A percentile compares a stretch with the other conserved stretches of the same genome.
phyloP scores from a whole-genome alignment of 305 asterid species.

The Vinca major region DNA sequence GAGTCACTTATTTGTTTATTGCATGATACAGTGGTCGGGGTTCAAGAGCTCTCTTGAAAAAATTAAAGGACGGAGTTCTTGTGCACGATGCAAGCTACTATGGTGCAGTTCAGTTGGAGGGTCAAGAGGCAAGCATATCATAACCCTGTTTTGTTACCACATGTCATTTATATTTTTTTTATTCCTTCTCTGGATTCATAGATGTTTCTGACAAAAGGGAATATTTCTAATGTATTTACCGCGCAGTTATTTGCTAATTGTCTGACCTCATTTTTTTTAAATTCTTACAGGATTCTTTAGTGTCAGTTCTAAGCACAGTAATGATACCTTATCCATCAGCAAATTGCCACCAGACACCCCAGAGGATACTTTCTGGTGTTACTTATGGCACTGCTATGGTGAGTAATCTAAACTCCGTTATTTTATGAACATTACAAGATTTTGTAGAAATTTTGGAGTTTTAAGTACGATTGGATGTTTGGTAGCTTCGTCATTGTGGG shows the following conservation, averaged over 20 bases:
- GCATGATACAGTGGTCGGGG: slow-evolving; percentile 74
- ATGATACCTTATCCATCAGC: slow-evolving; percentile 47
- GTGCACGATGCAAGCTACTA: slow-evolving; percentile 76
- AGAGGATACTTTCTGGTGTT: slow-evolving; percentile 43
- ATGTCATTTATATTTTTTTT: not conserved
- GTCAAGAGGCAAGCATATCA: slow-evolving; percentile 55
- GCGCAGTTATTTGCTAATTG: not conserved
- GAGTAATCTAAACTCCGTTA: slow-evolving; percentile 14
- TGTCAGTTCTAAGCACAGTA: slow-evolving; percentile 43
- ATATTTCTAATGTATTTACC: not conserved
- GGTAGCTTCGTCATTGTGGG: slow-evolving; percentile 63
- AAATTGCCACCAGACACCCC: slow-evolving; percentile 30
- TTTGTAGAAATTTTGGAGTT: not conserved
- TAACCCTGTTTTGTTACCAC: slow-evolving; percentile 3
- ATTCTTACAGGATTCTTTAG: slow-evolving; percentile 48
- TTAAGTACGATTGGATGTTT: slow-evolving; percentile 17
- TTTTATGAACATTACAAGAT: slow-evolving; percentile 3
- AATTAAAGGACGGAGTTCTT: slow-evolving; percentile 50
- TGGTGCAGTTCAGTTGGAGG: slow-evolving; percentile 59
- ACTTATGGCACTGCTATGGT: slow-evolving; percentile 68
- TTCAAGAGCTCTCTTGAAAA: slow-evolving; percentile 72
- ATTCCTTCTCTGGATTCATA: not conserved
- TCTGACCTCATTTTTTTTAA: not conserved
- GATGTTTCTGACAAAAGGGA: not conserved
- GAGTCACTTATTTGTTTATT: slow-evolving; percentile 1